phyloP scores from a whole-genome alignment of 768 basidiomycete genomes.

The Mycena latifolia region DNA sequence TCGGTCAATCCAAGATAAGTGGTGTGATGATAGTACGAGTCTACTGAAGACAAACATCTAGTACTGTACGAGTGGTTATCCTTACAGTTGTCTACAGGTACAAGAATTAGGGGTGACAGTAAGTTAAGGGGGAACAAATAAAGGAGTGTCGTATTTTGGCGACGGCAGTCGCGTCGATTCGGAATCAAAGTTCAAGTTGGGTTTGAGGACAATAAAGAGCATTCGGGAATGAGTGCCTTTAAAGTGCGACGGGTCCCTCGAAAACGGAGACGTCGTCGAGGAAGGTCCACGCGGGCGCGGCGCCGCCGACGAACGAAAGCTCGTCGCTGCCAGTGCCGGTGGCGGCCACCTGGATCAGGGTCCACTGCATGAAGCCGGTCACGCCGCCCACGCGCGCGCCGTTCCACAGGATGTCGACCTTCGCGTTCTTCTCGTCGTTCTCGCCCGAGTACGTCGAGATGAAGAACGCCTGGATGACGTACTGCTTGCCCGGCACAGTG shows the following conservation, averaged over 20 bases:
- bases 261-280: conserved; percentile 56
- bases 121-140: too few species aligned
- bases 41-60: too few species aligned
- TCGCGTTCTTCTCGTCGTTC: conserved; percentile 47
- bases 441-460: conserved; percentile 52
- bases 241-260: not conserved
- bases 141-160: too few species aligned
- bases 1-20: too few species aligned
- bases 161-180: too few species aligned
- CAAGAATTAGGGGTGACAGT: too few species aligned
- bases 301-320: conserved; percentile 56
- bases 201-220: too few species aligned
- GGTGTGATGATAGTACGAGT: too few species aligned
- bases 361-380: conserved; percentile 53
- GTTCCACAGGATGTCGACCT: conserved; percentile 60
- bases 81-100: too few species aligned
- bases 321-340: conserved; percentile 51
- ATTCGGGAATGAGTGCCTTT: too few species aligned
- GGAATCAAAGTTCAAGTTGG: too few species aligned
- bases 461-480: conserved; percentile 58
- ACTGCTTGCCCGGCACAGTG: conserved; percentile 52
- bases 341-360: conserved; percentile 50
- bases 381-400: conserved; percentile 48
- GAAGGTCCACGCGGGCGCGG: conserved; percentile 62
- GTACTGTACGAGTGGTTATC: too few species aligned